phyloP scores from a whole-genome alignment of 2,329 filamentous ascomycete species.

The Botrytis sinoallii region DNA sequence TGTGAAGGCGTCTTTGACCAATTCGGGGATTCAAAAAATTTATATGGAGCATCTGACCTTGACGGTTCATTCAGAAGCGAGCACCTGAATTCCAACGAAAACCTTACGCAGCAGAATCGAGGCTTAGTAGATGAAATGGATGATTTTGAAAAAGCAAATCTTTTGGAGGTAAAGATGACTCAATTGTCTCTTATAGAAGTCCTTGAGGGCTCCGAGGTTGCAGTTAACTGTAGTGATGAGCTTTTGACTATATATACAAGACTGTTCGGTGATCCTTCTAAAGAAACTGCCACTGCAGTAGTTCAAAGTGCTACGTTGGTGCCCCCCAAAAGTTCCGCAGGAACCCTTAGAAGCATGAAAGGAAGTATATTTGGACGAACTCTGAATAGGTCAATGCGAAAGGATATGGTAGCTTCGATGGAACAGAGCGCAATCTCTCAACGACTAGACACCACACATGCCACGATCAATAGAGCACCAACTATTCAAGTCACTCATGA shows the following conservation, averaged over 20 bases:
- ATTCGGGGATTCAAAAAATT: constrained; percentile 67
- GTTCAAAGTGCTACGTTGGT: background rate
- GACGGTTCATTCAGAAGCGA: constrained; percentile 56
- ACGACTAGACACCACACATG: constrained; percentile 36
- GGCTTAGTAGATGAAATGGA: constrained; percentile 77
- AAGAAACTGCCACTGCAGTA: constrained; percentile 22
- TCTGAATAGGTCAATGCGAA: constrained; percentile 42
- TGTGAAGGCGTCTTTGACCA: constrained; percentile 92
- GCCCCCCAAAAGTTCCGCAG: constrained; percentile 66
- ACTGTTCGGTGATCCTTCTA: constrained; percentile 67
- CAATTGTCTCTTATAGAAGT: constrained; percentile 82
- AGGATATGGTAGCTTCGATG: constrained; percentile 41
- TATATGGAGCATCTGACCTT: constrained; percentile 62
- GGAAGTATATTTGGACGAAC: constrained; percentile 74
- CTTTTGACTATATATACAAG: constrained; percentile 77
- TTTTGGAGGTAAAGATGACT: constrained; percentile 95
- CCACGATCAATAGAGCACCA: constrained; percentile 46
- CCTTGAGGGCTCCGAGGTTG: constrained; percentile 76
- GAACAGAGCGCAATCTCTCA: constrained; percentile 37
- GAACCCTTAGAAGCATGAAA: constrained; percentile 65
- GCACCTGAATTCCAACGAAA: constrained; percentile 54
- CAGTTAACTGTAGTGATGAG: constrained; percentile 85
- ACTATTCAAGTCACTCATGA: constrained; percentile 76
- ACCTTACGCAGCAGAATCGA: constrained; percentile 32
- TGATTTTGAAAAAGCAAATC: constrained; percentile 75